Evolutionary conservation across 1,139 yeast genomes (phyloP).

Genomic region (Kluyveromyces sp.): DNA sequence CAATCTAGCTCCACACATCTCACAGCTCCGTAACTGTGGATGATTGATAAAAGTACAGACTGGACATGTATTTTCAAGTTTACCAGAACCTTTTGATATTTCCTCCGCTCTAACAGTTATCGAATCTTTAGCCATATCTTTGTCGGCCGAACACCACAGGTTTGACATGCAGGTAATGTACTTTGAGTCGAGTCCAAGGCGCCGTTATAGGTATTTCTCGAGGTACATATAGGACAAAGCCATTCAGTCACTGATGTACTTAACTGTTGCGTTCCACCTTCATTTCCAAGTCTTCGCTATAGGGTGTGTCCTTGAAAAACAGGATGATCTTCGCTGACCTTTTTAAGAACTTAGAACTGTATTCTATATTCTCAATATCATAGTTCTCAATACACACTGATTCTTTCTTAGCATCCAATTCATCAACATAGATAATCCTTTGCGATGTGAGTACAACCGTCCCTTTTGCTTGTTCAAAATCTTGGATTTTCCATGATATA

Average conservation of each 20-base stretch:
- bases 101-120: constrained; percentile 9
- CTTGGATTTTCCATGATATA: constrained; percentile 66
- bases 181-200: constrained; percentile 32
- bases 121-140: constrained; percentile 30
- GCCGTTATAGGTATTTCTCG: constrained; percentile 42
- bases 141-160: constrained; percentile 64
- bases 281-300: constrained; percentile 8
- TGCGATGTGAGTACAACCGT: constrained; percentile 66
- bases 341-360: constrained; percentile 58
- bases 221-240: constrained; percentile 82
- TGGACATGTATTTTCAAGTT: constrained; percentile 43
- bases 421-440: constrained; percentile 68
- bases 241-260: constrained; percentile 32
- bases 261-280: not conserved
- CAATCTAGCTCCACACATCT: constrained; percentile 72
- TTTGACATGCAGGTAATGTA: constrained; percentile 51
- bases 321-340: constrained; percentile 70
- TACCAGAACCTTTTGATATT: constrained; percentile 9
- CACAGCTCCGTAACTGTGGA: constrained; percentile 69
- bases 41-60: constrained; percentile 84
- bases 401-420: constrained; percentile 33
- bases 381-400: constrained; percentile 47
- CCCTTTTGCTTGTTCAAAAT: constrained; percentile 63
- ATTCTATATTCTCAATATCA: constrained; percentile 39
- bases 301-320: constrained; percentile 23